These are phyloP conservation scores for Rhododendron kiyosumense DNA, from an alignment of 148 eudicot genomes.

Conservation along the genomic window DNA sequence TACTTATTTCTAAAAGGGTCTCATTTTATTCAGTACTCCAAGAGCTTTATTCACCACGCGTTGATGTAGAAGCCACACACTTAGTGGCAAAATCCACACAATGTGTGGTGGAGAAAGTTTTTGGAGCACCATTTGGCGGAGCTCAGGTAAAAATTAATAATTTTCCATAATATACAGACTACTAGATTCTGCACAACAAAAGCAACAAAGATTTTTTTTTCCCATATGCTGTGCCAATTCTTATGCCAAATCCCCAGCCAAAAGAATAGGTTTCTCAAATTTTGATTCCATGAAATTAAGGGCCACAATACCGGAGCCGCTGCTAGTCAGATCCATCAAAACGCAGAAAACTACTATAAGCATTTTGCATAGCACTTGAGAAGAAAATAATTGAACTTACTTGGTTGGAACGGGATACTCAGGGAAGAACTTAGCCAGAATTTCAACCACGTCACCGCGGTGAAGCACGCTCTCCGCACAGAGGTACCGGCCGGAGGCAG, in stretches of 20 bases:
- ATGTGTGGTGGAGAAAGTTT: no score
- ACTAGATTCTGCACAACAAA: not conserved
- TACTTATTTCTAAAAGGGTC: not conserved
- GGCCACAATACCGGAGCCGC: not conserved
- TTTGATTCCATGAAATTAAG: not conserved
- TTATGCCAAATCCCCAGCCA: not conserved
- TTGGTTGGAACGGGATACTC: slow-evolving; percentile 87
- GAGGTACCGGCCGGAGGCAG: slow-evolving; percentile 66
- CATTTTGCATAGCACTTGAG: not conserved
- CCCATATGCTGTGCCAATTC: no score
- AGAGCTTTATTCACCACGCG: not conserved
- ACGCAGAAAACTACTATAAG: not conserved
- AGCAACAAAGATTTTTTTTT: not conserved
- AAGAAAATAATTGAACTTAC: slow-evolving; percentile 36
- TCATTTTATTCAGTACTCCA: not conserved
- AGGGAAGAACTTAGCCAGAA: slow-evolving; percentile 79
- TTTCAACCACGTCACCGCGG: slow-evolving; percentile 85
- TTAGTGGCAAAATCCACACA: no score
- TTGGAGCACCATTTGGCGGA: no score
- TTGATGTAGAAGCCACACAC: not conserved
- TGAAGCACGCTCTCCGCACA: slow-evolving; percentile 89
- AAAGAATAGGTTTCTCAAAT: not conserved
- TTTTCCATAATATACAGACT: not conserved
- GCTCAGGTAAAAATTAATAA: no score
- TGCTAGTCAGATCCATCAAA: not conserved